Evolutionary conservation across 2,329 filamentous ascomycete species (phyloP), one percentile per base, ranked within the genome.

Genomic region (Penicillium sp.): DNA sequence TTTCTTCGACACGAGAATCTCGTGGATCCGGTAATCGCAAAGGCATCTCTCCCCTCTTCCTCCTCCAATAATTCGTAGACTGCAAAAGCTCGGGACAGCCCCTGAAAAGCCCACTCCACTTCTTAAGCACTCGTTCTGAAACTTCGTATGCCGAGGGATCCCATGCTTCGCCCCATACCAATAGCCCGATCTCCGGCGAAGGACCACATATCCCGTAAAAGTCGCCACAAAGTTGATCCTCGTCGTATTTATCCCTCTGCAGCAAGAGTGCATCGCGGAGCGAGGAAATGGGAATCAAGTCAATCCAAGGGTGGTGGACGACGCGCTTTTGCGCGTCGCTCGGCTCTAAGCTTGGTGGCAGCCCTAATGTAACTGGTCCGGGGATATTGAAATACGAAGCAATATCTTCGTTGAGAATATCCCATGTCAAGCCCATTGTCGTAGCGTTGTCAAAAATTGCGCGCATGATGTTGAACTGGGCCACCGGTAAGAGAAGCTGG

Each of bases 101-200:
- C 4, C 38, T 46, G 3, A 62, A 34, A 13, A 60, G 27, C 51
- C 57, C 63, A 0, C 49, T 50, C 61, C 62, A 68, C 36, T 62
- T 59, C 16, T 29, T 44, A 1, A 57, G 22, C 7, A 66, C 57
- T 1, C 40, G 45, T 39, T 65, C 62, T 3, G 61, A 60, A 10
- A 63, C 29, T 45, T 68, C 61, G 49, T 64, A 67, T 5, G 56
- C 61, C 6, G 20, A 36, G 0, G 60, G 56, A 44, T 62, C 55
- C 63, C 61, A 68, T 1, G 64, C 50, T 14, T 65, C 60, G 5
- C 57, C 58, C 63, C 63, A 66, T 5, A 64, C 51, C 23, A 61
- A 36, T 8, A 65, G 14, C 7, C 60, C 57, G 8, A 55, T 44
- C 18, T 54, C 42, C 13, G 45, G 11, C 4, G 47, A 41, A 3